Evolutionary conservation across 495 filamentous ascomycete species (phyloP).

Genomic region (Annulohypoxylon maeteangense): DNA sequence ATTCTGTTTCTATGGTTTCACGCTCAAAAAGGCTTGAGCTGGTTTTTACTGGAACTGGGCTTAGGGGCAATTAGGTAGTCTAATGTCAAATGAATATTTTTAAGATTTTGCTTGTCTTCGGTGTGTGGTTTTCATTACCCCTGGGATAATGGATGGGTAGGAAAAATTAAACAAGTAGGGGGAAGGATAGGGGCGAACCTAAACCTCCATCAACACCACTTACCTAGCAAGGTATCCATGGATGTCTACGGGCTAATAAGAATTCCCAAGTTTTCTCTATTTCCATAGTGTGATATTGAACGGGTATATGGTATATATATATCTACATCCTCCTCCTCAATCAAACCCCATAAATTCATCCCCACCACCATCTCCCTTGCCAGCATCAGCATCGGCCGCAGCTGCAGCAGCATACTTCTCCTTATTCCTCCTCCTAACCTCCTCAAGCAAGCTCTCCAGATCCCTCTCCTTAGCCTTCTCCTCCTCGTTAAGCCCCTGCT

Average conservation of each 20-base stretch:
- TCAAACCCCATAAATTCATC: slow-evolving; percentile 61
- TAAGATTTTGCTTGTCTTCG: no score
- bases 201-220: no score
- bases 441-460: slow-evolving; percentile 76
- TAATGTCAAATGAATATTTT: slow-evolving; percentile 14
- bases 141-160: neutral
- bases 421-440: slow-evolving; percentile 68
- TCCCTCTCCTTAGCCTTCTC: slow-evolving; percentile 76
- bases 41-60: slow-evolving; percentile 14
- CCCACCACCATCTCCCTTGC: slow-evolving; percentile 38
- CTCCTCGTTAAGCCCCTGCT: slow-evolving; percentile 75
- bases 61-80: slow-evolving; percentile 2
- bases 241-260: no score
- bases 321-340: slow-evolving; percentile 16
- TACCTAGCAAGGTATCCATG: no score
- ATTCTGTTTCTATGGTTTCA: slow-evolving; percentile 19
- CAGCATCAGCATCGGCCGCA: no score
- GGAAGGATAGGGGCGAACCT: no score
- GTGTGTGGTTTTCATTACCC: no score
- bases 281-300: neutral
- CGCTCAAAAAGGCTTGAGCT: neutral
- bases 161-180: no score
- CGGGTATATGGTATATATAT: slow-evolving; percentile 44
- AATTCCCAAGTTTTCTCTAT: neutral
- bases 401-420: slow-evolving; percentile 54